Conservation (phyloP, 306 rosid genomes). For the Castanopsis chinensis region DNA sequence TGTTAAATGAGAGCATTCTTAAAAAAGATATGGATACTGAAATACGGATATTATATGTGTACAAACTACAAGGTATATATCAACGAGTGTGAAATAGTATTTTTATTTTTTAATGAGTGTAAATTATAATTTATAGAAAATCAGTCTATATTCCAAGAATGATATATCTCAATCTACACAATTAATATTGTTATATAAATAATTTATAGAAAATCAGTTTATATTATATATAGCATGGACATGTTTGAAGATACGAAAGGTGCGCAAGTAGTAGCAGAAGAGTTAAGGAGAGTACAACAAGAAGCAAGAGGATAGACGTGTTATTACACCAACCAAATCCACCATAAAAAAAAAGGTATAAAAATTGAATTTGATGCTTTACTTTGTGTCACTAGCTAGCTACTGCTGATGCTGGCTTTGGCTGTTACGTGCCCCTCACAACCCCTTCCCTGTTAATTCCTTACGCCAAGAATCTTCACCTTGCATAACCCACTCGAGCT, state of each 20-base stretch:
- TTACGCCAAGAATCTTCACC: slow-evolving; percentile 64
- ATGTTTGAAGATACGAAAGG: neutral
- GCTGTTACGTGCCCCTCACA: slow-evolving; percentile 61
- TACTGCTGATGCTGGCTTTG: slow-evolving; percentile 44
- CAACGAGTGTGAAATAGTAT: too few species aligned
- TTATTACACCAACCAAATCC: slow-evolving; percentile 24
- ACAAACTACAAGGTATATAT: too few species aligned
- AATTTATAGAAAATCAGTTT: too few species aligned
- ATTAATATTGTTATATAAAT: too few species aligned
- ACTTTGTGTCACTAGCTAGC: slow-evolving; percentile 47
- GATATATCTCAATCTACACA: too few species aligned
- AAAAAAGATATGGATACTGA: too few species aligned
- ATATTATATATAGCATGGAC: neutral
- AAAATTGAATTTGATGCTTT: slow-evolving; percentile 48
- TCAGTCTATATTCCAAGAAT: too few species aligned
- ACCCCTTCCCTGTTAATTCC: slow-evolving; percentile 34
- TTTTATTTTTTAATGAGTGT: too few species aligned
- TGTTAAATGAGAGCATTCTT: too few species aligned
- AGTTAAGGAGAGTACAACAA: neutral
- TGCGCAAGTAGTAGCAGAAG: slow-evolving; percentile 23
- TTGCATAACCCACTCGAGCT: slow-evolving; percentile 9
- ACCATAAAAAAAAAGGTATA: neutral
- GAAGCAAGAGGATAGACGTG: neutral
- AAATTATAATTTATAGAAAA: too few species aligned
- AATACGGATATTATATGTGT: too few species aligned